These are phyloP conservation scores for Penicillium canariense DNA, from an alignment of 495 filamentous ascomycete species.

Conservation along the genomic window DNA sequence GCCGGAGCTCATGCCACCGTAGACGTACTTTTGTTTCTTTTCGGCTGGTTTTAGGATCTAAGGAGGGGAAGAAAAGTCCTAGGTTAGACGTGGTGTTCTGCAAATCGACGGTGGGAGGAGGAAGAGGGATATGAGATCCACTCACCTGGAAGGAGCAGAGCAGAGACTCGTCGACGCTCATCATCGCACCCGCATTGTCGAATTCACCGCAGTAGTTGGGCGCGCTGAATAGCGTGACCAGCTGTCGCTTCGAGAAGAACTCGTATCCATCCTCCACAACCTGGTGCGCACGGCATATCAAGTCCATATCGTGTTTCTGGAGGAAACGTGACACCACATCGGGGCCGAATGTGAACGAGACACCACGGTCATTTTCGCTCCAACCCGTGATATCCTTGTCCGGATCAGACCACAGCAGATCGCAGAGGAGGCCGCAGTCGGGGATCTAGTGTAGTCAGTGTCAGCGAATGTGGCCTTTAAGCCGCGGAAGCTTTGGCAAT, in stretches of 20 bases:
- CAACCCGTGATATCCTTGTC: slow-evolving; percentile 99
- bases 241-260: slow-evolving; percentile 97
- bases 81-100: neutral
- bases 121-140: slow-evolving; percentile 26
- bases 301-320: slow-evolving; percentile 99
- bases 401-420: slow-evolving; percentile 97
- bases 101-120: neutral
- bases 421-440: slow-evolving; percentile 95
- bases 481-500: slow-evolving; percentile 35
- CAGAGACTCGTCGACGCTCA: slow-evolving; percentile 99
- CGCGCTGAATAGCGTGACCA: slow-evolving; percentile 96
- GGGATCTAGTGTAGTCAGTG: slow-evolving; percentile 76
- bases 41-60: slow-evolving; percentile 99
- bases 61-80: neutral
- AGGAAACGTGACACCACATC: slow-evolving; percentile 98
- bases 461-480: slow-evolving; percentile 50
- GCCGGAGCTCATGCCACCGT: slow-evolving; percentile 82
- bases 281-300: slow-evolving; percentile 98
- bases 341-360: slow-evolving; percentile 98
- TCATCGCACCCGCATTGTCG: slow-evolving; percentile 99
- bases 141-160: slow-evolving; percentile 97
- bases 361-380: slow-evolving; percentile 98
- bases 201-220: slow-evolving; percentile 99
- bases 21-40: slow-evolving; percentile 99
- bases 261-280: slow-evolving; percentile 99